A percentile compares a stretch with the other conserved stretches of the same genome.
These are phyloP conservation scores for Spergularia marina DNA, from an alignment of 148 eudicot genomes.

Conservation along the genomic window DNA sequence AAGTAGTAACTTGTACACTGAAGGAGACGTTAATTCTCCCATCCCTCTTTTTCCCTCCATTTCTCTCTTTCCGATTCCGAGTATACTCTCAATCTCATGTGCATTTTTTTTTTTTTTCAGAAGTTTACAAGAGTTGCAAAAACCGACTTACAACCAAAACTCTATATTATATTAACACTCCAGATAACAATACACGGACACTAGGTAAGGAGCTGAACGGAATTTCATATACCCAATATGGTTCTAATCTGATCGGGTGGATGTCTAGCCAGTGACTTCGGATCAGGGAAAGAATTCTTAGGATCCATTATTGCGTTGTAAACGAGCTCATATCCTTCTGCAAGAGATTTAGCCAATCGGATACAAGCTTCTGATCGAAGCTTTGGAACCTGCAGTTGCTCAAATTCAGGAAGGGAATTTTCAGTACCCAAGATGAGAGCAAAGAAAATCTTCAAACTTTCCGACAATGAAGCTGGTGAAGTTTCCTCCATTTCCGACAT, in stretches of 20 bases:
- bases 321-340: constrained; percentile 75
- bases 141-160: no score
- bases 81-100: no score
- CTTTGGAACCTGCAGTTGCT: constrained; percentile 86
- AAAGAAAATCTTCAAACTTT: constrained; percentile 76
- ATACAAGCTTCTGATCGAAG: constrained; percentile 76
- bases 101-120: no score
- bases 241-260: constrained; percentile 95
- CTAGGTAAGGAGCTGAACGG: not conserved
- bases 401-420: constrained; percentile 83
- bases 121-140: no score
- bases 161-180: no score
- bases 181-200: no score
- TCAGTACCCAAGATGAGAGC: constrained; percentile 85
- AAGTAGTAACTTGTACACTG: no score
- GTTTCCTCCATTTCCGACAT: constrained; percentile 83
- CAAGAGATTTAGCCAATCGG: constrained; percentile 64
- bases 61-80: no score
- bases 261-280: constrained; percentile 91
- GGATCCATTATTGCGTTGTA: constrained; percentile 79
- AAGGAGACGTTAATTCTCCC: no score
- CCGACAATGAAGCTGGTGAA: constrained; percentile 65
- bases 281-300: constrained; percentile 69
- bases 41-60: no score
- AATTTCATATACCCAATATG: constrained; percentile 79